Base-by-base conservation (phyloP, 495 filamentous ascomycete genomes). In the Hypoxylon lenormandii region DNA sequence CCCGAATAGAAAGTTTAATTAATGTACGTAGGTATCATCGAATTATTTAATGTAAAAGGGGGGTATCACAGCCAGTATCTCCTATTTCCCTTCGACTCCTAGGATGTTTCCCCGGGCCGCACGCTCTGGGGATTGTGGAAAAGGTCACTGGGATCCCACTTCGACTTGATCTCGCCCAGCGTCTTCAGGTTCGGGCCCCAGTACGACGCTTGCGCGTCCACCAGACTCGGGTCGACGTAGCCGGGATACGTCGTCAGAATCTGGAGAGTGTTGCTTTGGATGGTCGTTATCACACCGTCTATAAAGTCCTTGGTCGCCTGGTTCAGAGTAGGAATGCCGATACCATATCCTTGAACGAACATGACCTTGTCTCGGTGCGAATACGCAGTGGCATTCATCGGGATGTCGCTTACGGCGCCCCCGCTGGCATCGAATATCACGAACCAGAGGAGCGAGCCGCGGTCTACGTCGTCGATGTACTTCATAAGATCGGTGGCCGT, bases 51-150 rank as follows among this genome's bases (percentile, higher is more conserved):
- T 2, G 16, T 11, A 19, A 8, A 57, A 36, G 60, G 60, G 60
- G 60, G 66, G 70, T 70, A 70, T 69, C 70, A 62, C 55, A 36
- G 55, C 57, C 43, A 56, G 60, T 54, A 50, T 45, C 47, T 51
- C 15, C 46, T 51, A 22, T 33, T 21, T 33, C 51, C 65, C 21
- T 28, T 38, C 30, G 51, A 50, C 30, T 38, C 74, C 78, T 81
- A 60, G 15, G 40, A 74, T 76, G 80, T 66, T 21, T 60, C 62
- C 5, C 59, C 77, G 2, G 80, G 75, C 38, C 69, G 66, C 11
- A 89, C 81, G 64, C 85, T 84, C 79, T 90, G 88, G 4, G 89
- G 89, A 72, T 91, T 90, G 76, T 85, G 86, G 65, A 90, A 88
- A 30, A 88, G 46, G 19, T 83, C 78, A 16, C 66, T 60, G 5